Percentiles rank a stretch among this genome's conserved stretches.
Evolutionary conservation across 176 grass and related monocot genomes (phyloP).

Genomic region (Carex littledalei): DNA sequence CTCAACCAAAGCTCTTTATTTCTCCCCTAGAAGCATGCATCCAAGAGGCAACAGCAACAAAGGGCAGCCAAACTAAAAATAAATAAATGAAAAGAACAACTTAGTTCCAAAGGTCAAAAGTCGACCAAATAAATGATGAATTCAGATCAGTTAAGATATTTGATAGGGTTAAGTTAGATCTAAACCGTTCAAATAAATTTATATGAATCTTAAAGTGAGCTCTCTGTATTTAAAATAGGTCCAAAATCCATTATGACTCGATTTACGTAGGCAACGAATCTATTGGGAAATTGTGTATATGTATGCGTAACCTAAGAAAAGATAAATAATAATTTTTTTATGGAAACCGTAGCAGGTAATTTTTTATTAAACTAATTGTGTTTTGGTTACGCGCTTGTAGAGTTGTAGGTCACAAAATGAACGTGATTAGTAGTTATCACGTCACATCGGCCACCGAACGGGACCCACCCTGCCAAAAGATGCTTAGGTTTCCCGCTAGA

Average conservation of each 20-base stretch:
- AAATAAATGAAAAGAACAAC: not conserved
- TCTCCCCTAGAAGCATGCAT: constrained; percentile 18
- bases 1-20: not conserved
- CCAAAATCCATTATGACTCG: too few relatives aligned
- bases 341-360: not conserved
- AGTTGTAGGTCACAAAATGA: not conserved
- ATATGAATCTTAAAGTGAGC: too few relatives aligned
- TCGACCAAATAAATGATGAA: too few relatives aligned
- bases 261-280: too few relatives aligned
- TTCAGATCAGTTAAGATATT: too few relatives aligned
- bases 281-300: not conserved
- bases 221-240: too few relatives aligned
- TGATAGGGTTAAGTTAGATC: too few relatives aligned
- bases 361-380: not conserved
- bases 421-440: not conserved
- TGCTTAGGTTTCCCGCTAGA: not conserved
- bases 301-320: not conserved
- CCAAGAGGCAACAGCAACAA: constrained; percentile 24
- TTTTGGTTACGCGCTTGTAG: not conserved
- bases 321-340: not conserved
- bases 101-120: constrained; percentile 1
- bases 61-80: constrained; percentile 17
- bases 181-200: too few relatives aligned
- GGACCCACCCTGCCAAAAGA: not conserved
- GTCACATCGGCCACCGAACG: not conserved